A percentile compares a stretch with the other conserved stretches of the same genome.
Evolutionary conservation across 2,329 filamentous ascomycete genomes (phyloP).

Genomic region (Phialophora expanda): DNA sequence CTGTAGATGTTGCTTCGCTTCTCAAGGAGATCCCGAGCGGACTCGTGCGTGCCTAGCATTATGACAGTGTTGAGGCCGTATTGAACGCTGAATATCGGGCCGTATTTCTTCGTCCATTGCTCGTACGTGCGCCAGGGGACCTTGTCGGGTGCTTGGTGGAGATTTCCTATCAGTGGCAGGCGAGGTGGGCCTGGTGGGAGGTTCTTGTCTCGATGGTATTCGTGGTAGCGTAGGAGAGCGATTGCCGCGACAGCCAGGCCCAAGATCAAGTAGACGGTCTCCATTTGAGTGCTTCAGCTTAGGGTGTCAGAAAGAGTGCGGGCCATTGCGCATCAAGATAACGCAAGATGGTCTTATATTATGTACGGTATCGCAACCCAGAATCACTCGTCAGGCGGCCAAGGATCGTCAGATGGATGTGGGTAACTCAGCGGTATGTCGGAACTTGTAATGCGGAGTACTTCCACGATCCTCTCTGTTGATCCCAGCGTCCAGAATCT

Average conservation of each 20-base stretch:
- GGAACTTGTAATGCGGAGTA: too few relatives aligned
- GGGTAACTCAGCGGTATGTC: too few relatives aligned
- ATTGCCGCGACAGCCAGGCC: neutral
- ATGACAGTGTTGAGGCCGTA: constrained; percentile 44
- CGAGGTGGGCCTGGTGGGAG: constrained; percentile 47
- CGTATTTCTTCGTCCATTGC: constrained; percentile 45
- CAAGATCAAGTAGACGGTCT: neutral
- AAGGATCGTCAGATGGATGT: too few relatives aligned
- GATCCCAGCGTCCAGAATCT: too few relatives aligned
- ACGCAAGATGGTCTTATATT: too few relatives aligned
- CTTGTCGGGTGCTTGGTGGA: constrained; percentile 46
- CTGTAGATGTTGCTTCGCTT: constrained; percentile 48
- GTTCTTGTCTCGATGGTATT: constrained; percentile 9
- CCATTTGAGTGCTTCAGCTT: neutral
- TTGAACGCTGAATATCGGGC: constrained; percentile 46
- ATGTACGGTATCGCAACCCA: too few relatives aligned
- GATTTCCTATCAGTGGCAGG: constrained; percentile 51
- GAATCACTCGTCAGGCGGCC: too few relatives aligned
- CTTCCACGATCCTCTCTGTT: too few relatives aligned
- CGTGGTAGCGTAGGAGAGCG: constrained; percentile 9
- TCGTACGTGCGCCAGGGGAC: constrained; percentile 41
- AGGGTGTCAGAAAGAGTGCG: neutral
- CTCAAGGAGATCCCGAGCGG: constrained; percentile 48
- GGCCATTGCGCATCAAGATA: too few relatives aligned
- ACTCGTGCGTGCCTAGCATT: constrained; percentile 43